A percentile compares a stretch with the other conserved stretches of the same genome.
Conservation (phyloP, 352 stramenopile species). For the Phytophthora colocasiae region DNA sequence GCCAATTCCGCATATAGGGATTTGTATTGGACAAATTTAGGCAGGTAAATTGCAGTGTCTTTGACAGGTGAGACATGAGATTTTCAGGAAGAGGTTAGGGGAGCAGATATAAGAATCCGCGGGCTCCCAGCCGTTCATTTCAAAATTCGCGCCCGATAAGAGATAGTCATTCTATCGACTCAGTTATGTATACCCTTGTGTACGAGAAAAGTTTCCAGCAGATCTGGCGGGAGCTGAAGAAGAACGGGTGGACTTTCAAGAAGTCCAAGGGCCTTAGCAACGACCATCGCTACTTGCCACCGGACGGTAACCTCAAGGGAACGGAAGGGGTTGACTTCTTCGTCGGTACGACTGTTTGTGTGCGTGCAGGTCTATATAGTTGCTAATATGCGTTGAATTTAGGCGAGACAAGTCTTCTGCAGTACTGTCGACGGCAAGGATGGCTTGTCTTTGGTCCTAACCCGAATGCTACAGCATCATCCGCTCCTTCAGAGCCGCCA, state of each 20-base stretch:
- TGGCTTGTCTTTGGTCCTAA: neutral
- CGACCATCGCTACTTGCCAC: slow-evolving; percentile 2
- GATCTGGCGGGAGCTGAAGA: slow-evolving; percentile 8
- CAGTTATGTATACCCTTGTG: neutral
- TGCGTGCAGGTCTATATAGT: neutral
- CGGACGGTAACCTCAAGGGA: neutral
- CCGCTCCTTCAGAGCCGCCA: no score
- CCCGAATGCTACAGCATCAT: neutral
- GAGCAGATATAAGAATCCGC: neutral
- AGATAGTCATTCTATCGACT: neutral
- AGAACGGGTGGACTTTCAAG: slow-evolving; percentile 5
- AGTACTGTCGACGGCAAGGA: neutral
- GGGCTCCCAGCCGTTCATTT: slow-evolving; percentile 4
- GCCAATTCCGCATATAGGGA: no score
- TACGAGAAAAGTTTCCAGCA: neutral
- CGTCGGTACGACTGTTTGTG: neutral
- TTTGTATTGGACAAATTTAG: no score
- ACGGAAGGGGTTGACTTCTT: slow-evolving; percentile 5
- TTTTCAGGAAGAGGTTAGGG: no score
- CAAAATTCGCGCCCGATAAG: neutral
- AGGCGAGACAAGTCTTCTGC: neutral
- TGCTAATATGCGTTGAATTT: neutral
- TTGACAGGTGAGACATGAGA: no score
- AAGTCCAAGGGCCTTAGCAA: slow-evolving; percentile 1
- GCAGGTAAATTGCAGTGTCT: no score